Evolutionary conservation across 495 filamentous ascomycete genomes (phyloP), one percentile per base, ranked within the genome.

Genomic region (Entonaema liquescens): DNA sequence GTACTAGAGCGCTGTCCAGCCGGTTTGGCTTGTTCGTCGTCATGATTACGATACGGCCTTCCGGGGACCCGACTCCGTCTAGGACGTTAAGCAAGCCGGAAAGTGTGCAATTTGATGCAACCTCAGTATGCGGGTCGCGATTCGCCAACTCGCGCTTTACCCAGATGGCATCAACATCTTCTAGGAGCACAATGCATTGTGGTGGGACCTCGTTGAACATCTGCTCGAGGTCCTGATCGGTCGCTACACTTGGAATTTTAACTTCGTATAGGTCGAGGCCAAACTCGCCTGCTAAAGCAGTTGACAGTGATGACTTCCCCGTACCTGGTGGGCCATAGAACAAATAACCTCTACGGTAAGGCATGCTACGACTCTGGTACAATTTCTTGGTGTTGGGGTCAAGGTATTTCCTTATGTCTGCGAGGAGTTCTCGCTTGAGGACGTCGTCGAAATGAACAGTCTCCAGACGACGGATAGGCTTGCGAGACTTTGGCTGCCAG

Each of bases 331-430:
- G 88, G 0, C 89, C 89, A 65, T 88, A 83, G 36, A 92, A 84
- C 0, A 91, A 78, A 65, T 88, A 88, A 3, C 88, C 89, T 58
- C 88, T 79, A 2, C 88, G 83, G 71, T 91, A 91, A 0, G 89
- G 89, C 67, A 91, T 87, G 25, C 88, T 88, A 31, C 88, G 86
- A n/a, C 83, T 77, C 26, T 88, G 84, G 75, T 95, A 95, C 83
- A 90, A 92, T 50, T 84, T 81, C 42, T 87, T 83, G 7, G 90
- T 93, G 9, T 84, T 79, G 0, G 90, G 89, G 64, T 93, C 89
- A 6, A 97, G 82, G 71, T 95, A 97, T 66, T 93, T 91, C 64
- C 88, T 88, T 70, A 95, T 90, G 74, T 97, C 93, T 31, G 81
- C 75, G 4, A 96, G 78, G 28, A 97, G 85, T 8, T 80, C 83